Base-by-base conservation (phyloP, 2,329 filamentous ascomycete species). In the Tolypocladium inflatum region DNA sequence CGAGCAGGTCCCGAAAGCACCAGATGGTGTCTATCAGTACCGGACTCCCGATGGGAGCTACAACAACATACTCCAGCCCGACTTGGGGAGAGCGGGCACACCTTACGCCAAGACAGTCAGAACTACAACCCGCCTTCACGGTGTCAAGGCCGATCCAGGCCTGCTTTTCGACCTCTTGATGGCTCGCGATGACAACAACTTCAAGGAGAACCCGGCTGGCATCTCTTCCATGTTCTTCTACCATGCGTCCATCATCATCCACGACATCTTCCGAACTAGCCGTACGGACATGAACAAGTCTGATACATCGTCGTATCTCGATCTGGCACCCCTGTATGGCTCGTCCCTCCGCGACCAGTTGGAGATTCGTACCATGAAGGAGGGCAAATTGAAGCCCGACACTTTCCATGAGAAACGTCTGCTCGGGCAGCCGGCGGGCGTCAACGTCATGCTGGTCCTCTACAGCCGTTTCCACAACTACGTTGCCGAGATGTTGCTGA, bases 211-310 rank as follows among this genome's bases (percentile, higher is more conserved):
- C 67, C 85, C 86, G 0, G 87, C 87, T 55, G 81, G 83, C n/a
- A 84, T 91, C 45, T 91, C 87, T 0, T 87, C 85, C 64, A 84
- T 90, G 73, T 74, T 92, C 19, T 90, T 90, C 69, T 90, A 91
- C 63, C 75, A 89, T 50, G 89, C 88, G 0, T 84, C 86, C 8
- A 87, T 92, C 65, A 71, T 71, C 55, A 73, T 73, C 15, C 71
- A 73, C 30, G 71, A 72, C 30, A 70, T 73, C 57, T 73, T 73
- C 60, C 65, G 68, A 5, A 72, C 71, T 2, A 83, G 82, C 63
- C 81, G 83, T 33, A 74, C 74, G 6, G 84, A 91, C 68, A 80
- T 77, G 65, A 83, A 81, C 58, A 83, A 81, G 57, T 87, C 84
- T 0, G 76, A 84, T 61, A 89, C 86, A 0, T 90, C 87, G 0